Conservation (phyloP, 208 protist species). For the Porcisia hertigi region DNA sequence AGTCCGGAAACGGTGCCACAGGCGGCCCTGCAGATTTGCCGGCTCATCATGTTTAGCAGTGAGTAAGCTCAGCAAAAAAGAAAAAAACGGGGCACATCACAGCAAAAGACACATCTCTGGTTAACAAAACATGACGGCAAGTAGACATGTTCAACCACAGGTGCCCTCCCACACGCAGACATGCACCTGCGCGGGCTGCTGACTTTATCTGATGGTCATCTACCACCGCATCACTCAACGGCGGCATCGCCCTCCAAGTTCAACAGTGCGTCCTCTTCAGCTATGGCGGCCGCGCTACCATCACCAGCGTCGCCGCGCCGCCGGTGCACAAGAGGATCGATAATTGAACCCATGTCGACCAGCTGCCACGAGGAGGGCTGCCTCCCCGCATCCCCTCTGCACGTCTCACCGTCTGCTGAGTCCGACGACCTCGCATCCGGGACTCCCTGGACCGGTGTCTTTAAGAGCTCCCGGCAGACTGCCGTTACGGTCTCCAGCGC, state of each 20-base stretch:
- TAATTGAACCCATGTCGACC: slow-evolving; percentile 34
- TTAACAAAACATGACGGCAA: not conserved
- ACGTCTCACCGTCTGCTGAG: not conserved
- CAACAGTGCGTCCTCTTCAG: slow-evolving; percentile 2
- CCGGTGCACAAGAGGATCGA: slow-evolving; percentile 28
- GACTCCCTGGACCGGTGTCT: slow-evolving; percentile 43
- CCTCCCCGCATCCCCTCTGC: not conserved
- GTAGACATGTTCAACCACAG: not conserved
- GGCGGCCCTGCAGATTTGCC: not conserved
- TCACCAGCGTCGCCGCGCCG: not conserved
- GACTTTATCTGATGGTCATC: not conserved
- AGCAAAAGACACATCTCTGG: no score
- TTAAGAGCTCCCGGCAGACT: slow-evolving; percentile 59
- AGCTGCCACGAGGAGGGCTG: slow-evolving; percentile 21
- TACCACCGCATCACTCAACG: not conserved
- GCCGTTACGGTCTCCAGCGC: slow-evolving; percentile 47
- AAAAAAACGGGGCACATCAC: no score
- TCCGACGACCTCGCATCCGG: not conserved
- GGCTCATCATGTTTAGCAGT: not conserved
- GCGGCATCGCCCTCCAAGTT: not conserved
- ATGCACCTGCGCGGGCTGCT: not conserved
- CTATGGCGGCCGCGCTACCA: not conserved
- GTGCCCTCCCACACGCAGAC: not conserved
- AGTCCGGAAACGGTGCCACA: not conserved
- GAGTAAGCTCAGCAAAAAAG: not conserved